Evolutionary conservation across 768 basidiomycete species (phyloP).

Genomic region (Leccinellum rugosiceps): DNA sequence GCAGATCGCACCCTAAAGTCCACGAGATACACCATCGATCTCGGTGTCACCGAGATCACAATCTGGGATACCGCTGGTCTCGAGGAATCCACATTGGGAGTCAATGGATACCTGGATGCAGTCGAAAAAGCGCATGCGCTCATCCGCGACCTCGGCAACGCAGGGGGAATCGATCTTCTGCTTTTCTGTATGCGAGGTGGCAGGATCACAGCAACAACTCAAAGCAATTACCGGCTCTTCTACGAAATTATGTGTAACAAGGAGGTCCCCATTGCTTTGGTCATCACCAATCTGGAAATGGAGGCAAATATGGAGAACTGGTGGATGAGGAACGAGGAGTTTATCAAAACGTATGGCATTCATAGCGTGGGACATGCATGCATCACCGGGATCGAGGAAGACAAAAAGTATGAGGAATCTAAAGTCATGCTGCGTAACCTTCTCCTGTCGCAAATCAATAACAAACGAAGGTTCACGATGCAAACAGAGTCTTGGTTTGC

Average conservation of each 20-base stretch:
- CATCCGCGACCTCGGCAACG: conserved; percentile 20
- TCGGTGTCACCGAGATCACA: conserved; percentile 9
- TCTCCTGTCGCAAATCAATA: conserved; percentile 10
- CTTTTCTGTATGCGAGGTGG: conserved; percentile 38
- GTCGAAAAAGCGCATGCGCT: conserved; percentile 29
- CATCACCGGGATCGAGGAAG: conserved; percentile 36
- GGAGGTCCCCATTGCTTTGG: conserved; percentile 39
- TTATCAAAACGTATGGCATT: conserved; percentile 27
- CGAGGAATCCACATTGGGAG: conserved; percentile 28
- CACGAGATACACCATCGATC: conserved; percentile 20
- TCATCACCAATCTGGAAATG: conserved; percentile 40
- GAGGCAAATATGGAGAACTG: conserved; percentile 34
- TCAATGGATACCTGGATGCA: conserved; percentile 27
- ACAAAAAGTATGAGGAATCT: conserved; percentile 36
- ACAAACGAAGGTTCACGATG: conserved; percentile 22
- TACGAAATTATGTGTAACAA: conserved; percentile 37
- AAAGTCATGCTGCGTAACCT: conserved; percentile 22
- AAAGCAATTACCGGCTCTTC: conserved; percentile 40
- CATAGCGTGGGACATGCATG: conserved; percentile 37
- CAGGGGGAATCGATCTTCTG: conserved; percentile 33
- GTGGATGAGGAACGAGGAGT: conserved; percentile 29
- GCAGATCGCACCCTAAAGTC: conserved; percentile 34
- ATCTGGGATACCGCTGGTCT: conserved; percentile 33
- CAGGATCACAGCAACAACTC: conserved; percentile 28
- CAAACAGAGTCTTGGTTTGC: conserved; percentile 25